Conservation (phyloP, 1,284 basidiomycete species). For the Leccinum subrobustum region DNA sequence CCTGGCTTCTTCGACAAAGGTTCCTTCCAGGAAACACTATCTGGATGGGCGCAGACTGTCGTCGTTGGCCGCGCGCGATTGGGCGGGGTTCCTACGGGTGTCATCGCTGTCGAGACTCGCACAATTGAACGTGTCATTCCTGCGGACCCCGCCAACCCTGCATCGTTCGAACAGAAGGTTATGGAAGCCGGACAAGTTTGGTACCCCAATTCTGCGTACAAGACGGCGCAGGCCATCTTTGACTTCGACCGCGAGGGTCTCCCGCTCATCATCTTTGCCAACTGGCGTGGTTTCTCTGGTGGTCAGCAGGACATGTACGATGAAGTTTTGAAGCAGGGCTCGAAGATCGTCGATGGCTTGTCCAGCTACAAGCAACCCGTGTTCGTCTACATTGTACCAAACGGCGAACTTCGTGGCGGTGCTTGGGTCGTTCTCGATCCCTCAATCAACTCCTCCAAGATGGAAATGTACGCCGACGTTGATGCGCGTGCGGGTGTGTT, state of each 20-base stretch:
- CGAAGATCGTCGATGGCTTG: slow-evolving; percentile 98
- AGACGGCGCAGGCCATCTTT: slow-evolving; percentile 99
- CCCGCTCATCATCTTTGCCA: slow-evolving; percentile 98
- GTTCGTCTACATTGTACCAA: slow-evolving; percentile 98
- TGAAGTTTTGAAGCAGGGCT: slow-evolving; percentile 91
- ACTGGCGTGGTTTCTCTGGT: slow-evolving; percentile 99
- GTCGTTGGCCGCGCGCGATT: slow-evolving; percentile 95
- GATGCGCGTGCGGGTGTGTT: slow-evolving; percentile 96
- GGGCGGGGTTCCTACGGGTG: slow-evolving; percentile 96
- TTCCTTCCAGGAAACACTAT: slow-evolving; percentile 94
- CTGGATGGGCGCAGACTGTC: slow-evolving; percentile 98
- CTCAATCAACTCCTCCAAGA: slow-evolving; percentile 94
- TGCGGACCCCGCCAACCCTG: slow-evolving; percentile 98
- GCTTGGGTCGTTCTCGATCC: slow-evolving; percentile 99
- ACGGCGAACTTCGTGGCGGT: slow-evolving; percentile 98
- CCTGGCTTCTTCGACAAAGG: slow-evolving; percentile 96
- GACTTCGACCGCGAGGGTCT: slow-evolving; percentile 98
- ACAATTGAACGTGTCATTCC: slow-evolving; percentile 97
- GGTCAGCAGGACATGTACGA: slow-evolving; percentile 99
- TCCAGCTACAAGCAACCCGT: slow-evolving; percentile 98
- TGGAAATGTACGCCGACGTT: slow-evolving; percentile 99
- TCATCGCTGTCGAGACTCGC: slow-evolving; percentile 97
- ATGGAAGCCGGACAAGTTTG: slow-evolving; percentile 99
- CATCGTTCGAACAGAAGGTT: slow-evolving; percentile 96
- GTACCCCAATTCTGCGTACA: slow-evolving; percentile 99